These are phyloP conservation scores for Cystobasidiaceae sp. DNA, from an alignment of 1,284 basidiomycete genomes.

Conservation along the genomic window DNA sequence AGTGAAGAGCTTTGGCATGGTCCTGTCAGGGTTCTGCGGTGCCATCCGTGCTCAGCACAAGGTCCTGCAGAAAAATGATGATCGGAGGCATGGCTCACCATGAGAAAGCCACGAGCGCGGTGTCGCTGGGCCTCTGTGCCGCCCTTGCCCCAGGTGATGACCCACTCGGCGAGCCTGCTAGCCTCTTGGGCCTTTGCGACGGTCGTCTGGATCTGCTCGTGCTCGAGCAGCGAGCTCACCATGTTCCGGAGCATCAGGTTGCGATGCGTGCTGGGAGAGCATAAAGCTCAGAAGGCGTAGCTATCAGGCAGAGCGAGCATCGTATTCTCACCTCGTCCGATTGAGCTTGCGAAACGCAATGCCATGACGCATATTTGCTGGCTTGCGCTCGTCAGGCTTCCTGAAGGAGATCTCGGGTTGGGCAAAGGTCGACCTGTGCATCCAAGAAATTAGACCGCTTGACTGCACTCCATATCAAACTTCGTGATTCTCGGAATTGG, in stretches of 20 bases:
- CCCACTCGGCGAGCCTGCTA: conserved; percentile 88
- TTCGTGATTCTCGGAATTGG: no score
- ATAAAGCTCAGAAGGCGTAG: neutral
- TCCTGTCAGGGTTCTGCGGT: conserved; percentile 40
- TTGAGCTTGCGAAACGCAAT: conserved; percentile 30
- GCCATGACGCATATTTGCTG: conserved; percentile 28
- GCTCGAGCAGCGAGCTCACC: conserved; percentile 88
- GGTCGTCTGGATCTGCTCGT: conserved; percentile 95
- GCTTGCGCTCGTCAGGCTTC: neutral
- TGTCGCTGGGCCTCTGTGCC: conserved; percentile 49
- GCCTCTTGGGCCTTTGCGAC: conserved; percentile 92
- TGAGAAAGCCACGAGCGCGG: conserved; percentile 64
- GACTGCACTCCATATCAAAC: no score
- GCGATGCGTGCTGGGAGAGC: conserved; percentile 41
- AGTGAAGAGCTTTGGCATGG: conserved; percentile 72
- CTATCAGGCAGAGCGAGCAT: neutral
- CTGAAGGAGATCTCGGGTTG: no score
- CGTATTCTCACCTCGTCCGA: conserved; percentile 1
- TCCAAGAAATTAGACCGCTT: no score
- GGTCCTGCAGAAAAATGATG: neutral
- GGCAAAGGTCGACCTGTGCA: no score
- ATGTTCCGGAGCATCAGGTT: conserved; percentile 60
- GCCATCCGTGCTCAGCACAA: neutral
- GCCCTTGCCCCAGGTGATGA: conserved; percentile 79
- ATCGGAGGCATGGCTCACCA: conserved; percentile 46